Evolutionary conservation across 495 filamentous ascomycete genomes (phyloP), one percentile per base, ranked within the genome.

Genomic region (Penicillium cinerascens): DNA sequence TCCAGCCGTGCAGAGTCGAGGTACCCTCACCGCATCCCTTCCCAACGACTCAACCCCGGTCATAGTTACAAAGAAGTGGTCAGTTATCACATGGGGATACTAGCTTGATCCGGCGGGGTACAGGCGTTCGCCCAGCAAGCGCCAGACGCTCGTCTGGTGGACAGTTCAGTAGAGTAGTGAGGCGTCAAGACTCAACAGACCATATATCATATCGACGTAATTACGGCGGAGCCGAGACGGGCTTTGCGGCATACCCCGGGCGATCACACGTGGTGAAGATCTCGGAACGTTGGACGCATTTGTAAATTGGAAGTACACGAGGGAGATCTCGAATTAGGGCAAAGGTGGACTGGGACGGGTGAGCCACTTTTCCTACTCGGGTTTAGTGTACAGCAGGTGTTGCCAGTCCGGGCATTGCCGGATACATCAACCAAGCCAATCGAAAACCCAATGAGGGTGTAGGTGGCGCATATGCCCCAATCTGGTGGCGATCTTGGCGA

Each of bases 341-440:
- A 33, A n/a, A n/a, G n/a, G n/a, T n/a, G n/a, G n/a, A n/a, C n/a
- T n/a, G n/a, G n/a, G n/a, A n/a, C n/a, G 10, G n/a, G 7, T 20
- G 8, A 18, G 37, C 37, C 37, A 39, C 37, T 4, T 18, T 18
- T n/a, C 20, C 10, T n/a, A 21, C n/a, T 25, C 4, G 6, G 36
- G 46, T 18, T 37, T 39, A 47, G 44, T 11, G 46, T 20, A 38
- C 29, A 29, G 16, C 49, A 29, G 50, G 42, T 59, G 29, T 25
- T 27, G 2, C 22, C 22, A 26, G 41, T 23, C 25, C 2, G 13
- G 3, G 2, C 29, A 2, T 11, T 10, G 29, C 47, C 55, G 63
- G 63, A 58, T 54, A 59, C 54, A 26, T 58, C 37, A 60, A 40
- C 54, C 49, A 22, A 6, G 36, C 29, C 8, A 37, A 37, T 37